Base-by-base conservation (phyloP, 106 monocot species). In the Apostasia ramifera region DNA sequence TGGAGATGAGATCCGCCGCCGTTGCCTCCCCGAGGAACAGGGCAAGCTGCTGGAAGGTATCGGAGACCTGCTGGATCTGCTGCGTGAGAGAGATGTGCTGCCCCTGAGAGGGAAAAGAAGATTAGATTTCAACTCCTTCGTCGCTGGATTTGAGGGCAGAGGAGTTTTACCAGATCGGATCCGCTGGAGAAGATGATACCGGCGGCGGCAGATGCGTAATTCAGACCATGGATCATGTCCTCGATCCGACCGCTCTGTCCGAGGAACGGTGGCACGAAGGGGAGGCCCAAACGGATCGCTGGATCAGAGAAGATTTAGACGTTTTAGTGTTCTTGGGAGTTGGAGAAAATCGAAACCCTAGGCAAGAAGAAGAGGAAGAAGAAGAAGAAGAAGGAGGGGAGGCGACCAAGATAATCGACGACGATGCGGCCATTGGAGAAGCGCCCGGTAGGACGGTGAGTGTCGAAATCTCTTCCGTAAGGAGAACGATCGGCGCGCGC, bases 341-440 rank as follows among this genome's bases (percentile, higher is more conserved):
- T 5, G 12, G 55, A 40, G 10, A 3, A 38, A 1, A 61, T 12
- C 49, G 13, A n/a, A 55, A 45, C 5, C 50, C 44, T 71, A 69
- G 42, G 3, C 49, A 57, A 71, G 58, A 75, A 64, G 38, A 0
- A 6, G 53, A 53, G 15, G 51, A 59, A 66, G 8, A 8, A 5
- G 52, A 74, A 7, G 64, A 57, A 43, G 9, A 61, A 38, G 3
- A 7, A 3, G 40, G 26, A 13, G 12, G 11, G n/a, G 39, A 1
- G 12, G 51, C 4, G 41, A 91, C 91, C 87, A 54, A 91, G 77
- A 47, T 78, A 91, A 67, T 94, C 94, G 76, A 90, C 80, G 73
- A 85, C 61, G 81, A 94, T 73, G n/a, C 94, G 81, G 53, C 91
- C 91, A 60, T 93, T 93, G 81, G 73, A 81, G 86, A 86, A 89